Base-by-base conservation (phyloP, 768 basidiomycete genomes). In the Pulveroboletus sp. region DNA sequence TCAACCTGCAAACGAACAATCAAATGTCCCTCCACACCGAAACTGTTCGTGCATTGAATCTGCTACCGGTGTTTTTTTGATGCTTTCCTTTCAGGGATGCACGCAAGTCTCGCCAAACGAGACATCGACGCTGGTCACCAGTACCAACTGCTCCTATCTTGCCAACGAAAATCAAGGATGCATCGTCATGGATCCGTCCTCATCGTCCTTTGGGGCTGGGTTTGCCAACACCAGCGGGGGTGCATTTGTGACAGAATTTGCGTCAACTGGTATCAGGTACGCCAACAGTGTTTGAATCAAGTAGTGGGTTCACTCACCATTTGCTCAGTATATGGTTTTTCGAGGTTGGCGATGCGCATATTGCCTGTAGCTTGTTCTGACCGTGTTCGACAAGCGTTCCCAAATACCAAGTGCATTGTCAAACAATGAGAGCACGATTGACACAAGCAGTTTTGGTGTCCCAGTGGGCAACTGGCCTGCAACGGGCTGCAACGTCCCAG, bases 1-100 rank as follows among this genome's bases (percentile, higher is more conserved):
- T 93, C 53, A 93, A 94, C 66, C 62, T 77, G 41, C 76, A 77
- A 35, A 72, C 73, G 4, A 69, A 72, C 45, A 88, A 85, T 52
- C 85, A 87, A 61, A 81, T 86, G 75, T 79, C 90, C 0, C 69
- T 92, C 14, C 90, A 92, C 64, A 88, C 88, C 0, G 71, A 75
- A 34, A 64, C 78, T 0, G 77, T 75, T 49, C 21, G 73, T 63
- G 47, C 24, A 21, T 14, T 44, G 41, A 31, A 39, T 27, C 14
- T 17, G 14, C 35, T 20, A 1, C n/a, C 40, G 17, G 23, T 19
- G 46, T 16, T 8, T 7, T 25, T 21, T 24, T 49, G 45, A 50
- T 9, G 13, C 12, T 33, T 41, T 1, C 12, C 27, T 5, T 20
- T 36, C 44, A 74, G 70, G 81, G 82, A 5, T 85, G 85, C 64